Percentiles rank a stretch among this genome's conserved stretches.
Evolutionary conservation across 1,139 yeast species (phyloP).

Genomic region (Suhomyces ambrosiae): DNA sequence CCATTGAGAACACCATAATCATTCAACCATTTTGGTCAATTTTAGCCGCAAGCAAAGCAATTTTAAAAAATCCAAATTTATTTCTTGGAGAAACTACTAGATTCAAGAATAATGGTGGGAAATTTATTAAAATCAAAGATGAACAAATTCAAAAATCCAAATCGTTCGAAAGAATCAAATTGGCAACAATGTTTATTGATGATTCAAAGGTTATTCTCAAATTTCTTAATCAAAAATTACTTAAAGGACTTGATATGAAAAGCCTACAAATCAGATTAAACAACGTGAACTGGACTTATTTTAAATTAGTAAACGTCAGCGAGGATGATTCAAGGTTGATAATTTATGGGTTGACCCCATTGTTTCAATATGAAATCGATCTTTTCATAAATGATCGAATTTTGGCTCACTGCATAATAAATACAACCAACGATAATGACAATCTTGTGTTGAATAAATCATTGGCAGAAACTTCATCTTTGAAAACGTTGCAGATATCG

Average conservation of each 20-base stretch:
- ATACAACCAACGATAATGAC: slow-evolving; percentile 38
- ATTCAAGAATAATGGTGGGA: slow-evolving; percentile 20
- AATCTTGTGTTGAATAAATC: slow-evolving; percentile 38
- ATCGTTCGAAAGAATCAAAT: slow-evolving; percentile 10
- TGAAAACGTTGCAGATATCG: slow-evolving; percentile 63
- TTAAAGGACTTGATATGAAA: slow-evolving; percentile 15
- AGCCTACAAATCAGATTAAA: slow-evolving; percentile 54
- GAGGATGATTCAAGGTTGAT: slow-evolving; percentile 48
- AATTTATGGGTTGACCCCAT: slow-evolving; percentile 67
- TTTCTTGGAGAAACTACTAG: slow-evolving; percentile 22
- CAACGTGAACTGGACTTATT: slow-evolving; percentile 60
- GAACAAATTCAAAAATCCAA: slow-evolving; percentile 14
- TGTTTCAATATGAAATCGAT: slow-evolving; percentile 69
- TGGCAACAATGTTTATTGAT: slow-evolving; percentile 35
- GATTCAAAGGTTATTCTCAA: slow-evolving; percentile 45
- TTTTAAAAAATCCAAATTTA: slow-evolving; percentile 46
- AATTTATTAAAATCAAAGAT: slow-evolving; percentile 24
- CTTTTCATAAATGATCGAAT: slow-evolving; percentile 43
- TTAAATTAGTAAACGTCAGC: slow-evolving; percentile 39
- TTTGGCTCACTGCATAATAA: slow-evolving; percentile 31
- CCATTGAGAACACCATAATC: slow-evolving; percentile 33
- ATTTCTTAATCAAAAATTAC: slow-evolving; percentile 33
- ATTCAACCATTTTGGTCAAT: slow-evolving; percentile 71
- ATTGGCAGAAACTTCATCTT: slow-evolving; percentile 46
- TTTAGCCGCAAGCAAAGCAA: slow-evolving; percentile 61